Base-by-base conservation (phyloP, 495 filamentous ascomycete genomes). In the Penicillium herquei region DNA sequence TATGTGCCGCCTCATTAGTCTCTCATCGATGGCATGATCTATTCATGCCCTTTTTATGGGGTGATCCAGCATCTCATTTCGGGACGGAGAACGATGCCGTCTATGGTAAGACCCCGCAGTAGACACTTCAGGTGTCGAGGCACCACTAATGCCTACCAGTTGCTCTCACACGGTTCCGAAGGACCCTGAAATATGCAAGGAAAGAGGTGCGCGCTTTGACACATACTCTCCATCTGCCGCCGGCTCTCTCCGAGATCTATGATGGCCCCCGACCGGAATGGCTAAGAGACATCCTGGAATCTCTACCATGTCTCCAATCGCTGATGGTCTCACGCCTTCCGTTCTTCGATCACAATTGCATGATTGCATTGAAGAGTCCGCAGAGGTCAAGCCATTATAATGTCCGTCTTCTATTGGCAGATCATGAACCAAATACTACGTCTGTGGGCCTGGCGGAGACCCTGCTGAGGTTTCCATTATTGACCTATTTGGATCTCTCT, bases 161-260 rank as follows among this genome's bases (percentile, higher is more conserved):
- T 34, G 84, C 84, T 10, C 67, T 88, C 44, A 86, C 84, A 11
- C 74, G 79, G 53, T 87, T 88, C 68, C 79, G 81, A 63, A 78
- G 83, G 49, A 83, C 80, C 8, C 70, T 88, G 18, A 78, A 69
- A 53, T 76, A 76, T 69, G 78, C 82, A 7, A 72, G 85, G 18
- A 64, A 71, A 43, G 71, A 76, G 50, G 80, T 87, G 16, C 70
- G 83, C 26, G 70, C 76, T 41, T 65, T 85, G 32, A 86, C 82
- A 12, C 85, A 87, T 61, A 88, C 85, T 0, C 75, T 88, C 34
- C 83, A 87, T 67, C 72, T 88, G n/a, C 84, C 84, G 11, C 84
- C 85, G 12, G 84, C 85, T 14, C 72, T 85, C 21, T 82, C 83
- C 7, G 85, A 88, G 62, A 79, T 86, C 41, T 88, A 86, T 67